These are phyloP conservation scores for Lotmaria passim DNA, from an alignment of 208 protist species.

Conservation along the genomic window DNA sequence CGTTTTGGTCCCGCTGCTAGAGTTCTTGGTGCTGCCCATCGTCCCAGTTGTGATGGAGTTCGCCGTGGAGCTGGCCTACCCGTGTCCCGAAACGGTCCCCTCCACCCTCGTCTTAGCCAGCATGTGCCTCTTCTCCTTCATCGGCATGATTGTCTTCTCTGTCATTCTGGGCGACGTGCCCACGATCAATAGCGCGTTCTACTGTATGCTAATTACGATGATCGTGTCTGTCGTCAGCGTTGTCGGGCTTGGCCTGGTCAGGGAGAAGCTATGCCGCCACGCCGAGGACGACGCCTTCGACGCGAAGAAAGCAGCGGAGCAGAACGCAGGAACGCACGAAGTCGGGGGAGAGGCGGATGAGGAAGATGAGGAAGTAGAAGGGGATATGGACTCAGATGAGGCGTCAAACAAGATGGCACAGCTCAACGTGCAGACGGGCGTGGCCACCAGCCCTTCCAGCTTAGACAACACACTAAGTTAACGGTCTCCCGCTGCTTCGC, in stretches of 20 bases:
- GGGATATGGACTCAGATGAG: not conserved
- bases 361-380: not conserved
- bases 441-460: not conserved
- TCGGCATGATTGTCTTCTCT: slow-evolving; percentile 51
- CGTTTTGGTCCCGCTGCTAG: slow-evolving; percentile 45
- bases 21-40: slow-evolving; percentile 45
- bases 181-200: slow-evolving; percentile 31
- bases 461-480: not conserved
- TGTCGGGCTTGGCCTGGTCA: slow-evolving; percentile 32
- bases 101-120: slow-evolving; percentile 38
- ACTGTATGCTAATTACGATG: slow-evolving; percentile 38
- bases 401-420: not conserved
- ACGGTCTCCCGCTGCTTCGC: not conserved
- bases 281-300: slow-evolving; percentile 9
- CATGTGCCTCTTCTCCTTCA: slow-evolving; percentile 49
- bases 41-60: slow-evolving; percentile 61
- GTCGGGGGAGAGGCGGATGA: not conserved
- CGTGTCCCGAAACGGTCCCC: slow-evolving; percentile 42
- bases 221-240: slow-evolving; percentile 17
- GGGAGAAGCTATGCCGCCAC: slow-evolving; percentile 35
- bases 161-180: slow-evolving; percentile 46
- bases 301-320: not conserved
- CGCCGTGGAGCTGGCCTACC: slow-evolving; percentile 63
- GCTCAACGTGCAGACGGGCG: slow-evolving; percentile 5
- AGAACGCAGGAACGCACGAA: not conserved